phyloP scores from a whole-genome alignment of 2,329 filamentous ascomycete species.

The Claviceps spartinae region DNA sequence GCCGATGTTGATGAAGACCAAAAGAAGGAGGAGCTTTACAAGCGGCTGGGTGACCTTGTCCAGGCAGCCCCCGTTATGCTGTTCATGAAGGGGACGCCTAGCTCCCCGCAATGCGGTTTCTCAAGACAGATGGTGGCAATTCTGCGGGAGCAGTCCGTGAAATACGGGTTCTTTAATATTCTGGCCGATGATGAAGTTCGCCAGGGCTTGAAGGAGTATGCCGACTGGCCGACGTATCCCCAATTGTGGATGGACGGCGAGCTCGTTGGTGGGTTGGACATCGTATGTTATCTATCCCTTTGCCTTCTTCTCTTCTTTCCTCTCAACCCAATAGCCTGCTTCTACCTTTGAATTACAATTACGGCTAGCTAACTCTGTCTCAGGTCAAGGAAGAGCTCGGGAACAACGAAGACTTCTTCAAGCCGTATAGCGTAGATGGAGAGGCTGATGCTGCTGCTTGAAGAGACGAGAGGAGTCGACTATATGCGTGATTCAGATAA shows the following conservation, averaged over 20 bases:
- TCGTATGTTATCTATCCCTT: constrained; percentile 48
- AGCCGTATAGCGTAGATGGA: constrained; percentile 49
- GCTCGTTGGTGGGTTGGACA: constrained; percentile 85
- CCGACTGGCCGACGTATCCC: constrained; percentile 97
- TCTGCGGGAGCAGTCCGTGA: constrained; percentile 75
- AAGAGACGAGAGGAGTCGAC: constrained; percentile 2
- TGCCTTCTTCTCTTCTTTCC: background rate
- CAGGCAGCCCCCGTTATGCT: constrained; percentile 96
- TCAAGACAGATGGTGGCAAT: constrained; percentile 79
- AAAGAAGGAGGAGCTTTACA: constrained; percentile 73
- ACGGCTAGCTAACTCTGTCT: background rate
- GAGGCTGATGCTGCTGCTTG: constrained; percentile 25
- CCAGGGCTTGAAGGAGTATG: constrained; percentile 90
- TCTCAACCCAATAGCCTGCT: background rate
- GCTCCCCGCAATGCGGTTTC: constrained; percentile 80
- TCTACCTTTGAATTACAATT: background rate
- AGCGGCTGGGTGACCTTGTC: constrained; percentile 69
- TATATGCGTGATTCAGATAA: background rate
- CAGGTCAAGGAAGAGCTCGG: constrained; percentile 90
- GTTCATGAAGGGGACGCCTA: constrained; percentile 96
- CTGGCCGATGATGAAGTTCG: constrained; percentile 93
- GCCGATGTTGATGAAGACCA: constrained; percentile 34
- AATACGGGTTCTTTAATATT: constrained; percentile 99
- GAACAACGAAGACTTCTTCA: constrained; percentile 71
- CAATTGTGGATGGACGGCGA: constrained; percentile 89